Percentiles rank a stretch among this genome's conserved stretches.
Conservation (phyloP, 352 stramenopile genomes). For the Phytophthora colocasiae region DNA sequence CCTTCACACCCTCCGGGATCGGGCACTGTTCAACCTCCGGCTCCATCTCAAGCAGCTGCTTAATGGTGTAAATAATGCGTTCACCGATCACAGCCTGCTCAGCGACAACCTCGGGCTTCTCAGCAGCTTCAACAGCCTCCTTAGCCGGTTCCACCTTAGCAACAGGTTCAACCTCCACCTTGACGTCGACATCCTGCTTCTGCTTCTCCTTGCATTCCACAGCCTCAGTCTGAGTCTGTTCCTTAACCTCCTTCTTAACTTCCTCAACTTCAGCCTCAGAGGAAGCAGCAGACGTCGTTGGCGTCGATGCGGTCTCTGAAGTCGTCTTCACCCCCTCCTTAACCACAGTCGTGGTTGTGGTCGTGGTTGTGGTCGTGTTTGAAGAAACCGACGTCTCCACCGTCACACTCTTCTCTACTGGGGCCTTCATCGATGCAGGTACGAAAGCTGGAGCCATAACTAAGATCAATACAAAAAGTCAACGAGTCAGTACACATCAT, state of each 20-base stretch:
- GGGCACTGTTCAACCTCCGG: slow-evolving; percentile 53
- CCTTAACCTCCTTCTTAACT: slow-evolving; percentile 15
- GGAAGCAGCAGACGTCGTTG: slow-evolving; percentile 33
- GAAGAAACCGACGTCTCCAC: slow-evolving; percentile 16
- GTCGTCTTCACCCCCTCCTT: slow-evolving; percentile 19
- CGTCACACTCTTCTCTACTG: slow-evolving; percentile 30
- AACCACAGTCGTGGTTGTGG: not conserved
- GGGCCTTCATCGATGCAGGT: slow-evolving; percentile 30
- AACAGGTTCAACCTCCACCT: slow-evolving; percentile 20
- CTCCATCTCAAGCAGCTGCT: slow-evolving; percentile 77
- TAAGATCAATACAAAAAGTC: slow-evolving; percentile 15
- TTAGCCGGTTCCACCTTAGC: slow-evolving; percentile 5
- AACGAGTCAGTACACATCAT: slow-evolving; percentile 4
- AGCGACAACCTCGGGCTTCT: slow-evolving; percentile 39
- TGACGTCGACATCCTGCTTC: slow-evolving; percentile 29
- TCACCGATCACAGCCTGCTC: slow-evolving; percentile 53
- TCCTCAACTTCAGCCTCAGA: slow-evolving; percentile 53
- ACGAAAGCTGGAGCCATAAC: slow-evolving; percentile 49
- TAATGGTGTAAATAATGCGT: slow-evolving; percentile 82
- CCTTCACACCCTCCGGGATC: slow-evolving; percentile 62
- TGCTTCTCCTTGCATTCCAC: slow-evolving; percentile 29
- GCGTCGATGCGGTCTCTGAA: slow-evolving; percentile 31
- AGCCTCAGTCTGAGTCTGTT: slow-evolving; percentile 10
- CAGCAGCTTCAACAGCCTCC: slow-evolving; percentile 19
- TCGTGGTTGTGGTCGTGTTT: slow-evolving; percentile 5